These are phyloP conservation scores for Rhodofomes roseus DNA, from an alignment of 1,284 basidiomycete genomes.

Conservation along the genomic window DNA sequence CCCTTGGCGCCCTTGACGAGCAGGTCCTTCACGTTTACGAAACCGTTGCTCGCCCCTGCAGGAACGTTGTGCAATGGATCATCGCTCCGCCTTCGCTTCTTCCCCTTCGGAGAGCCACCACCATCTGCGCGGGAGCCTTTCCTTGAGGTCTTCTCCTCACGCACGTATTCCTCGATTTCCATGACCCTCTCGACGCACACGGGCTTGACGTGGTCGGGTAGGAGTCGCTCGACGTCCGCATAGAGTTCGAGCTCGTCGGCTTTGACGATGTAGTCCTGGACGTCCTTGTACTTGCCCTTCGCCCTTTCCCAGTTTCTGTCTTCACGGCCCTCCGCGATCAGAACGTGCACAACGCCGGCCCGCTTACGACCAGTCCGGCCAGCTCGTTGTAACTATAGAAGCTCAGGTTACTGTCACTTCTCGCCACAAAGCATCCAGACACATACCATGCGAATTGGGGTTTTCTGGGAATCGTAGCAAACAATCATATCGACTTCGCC, in stretches of 20 bases:
- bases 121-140: slow-evolving; percentile 25
- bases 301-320: slow-evolving; percentile 92
- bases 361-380: slow-evolving; percentile 95
- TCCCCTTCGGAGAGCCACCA: slow-evolving; percentile 29
- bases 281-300: slow-evolving; percentile 82
- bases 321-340: slow-evolving; percentile 91
- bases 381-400: slow-evolving; percentile 83
- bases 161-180: slow-evolving; percentile 71
- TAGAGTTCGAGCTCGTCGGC: slow-evolving; percentile 90
- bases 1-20: slow-evolving; percentile 47
- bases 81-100: slow-evolving; percentile 70
- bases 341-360: slow-evolving; percentile 85
- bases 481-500: slow-evolving; percentile 98
- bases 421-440: not conserved
- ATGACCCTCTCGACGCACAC: slow-evolving; percentile 79
- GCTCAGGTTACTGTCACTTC: not conserved
- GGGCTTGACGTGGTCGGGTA: slow-evolving; percentile 79
- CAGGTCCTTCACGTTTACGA: slow-evolving; percentile 60
- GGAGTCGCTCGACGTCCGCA: slow-evolving; percentile 83
- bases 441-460: slow-evolving; percentile 91
- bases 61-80: slow-evolving; percentile 66
- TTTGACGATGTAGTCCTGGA: slow-evolving; percentile 86
- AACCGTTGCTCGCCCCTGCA: slow-evolving; percentile 54
- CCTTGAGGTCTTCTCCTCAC: slow-evolving; percentile 40
- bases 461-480: slow-evolving; percentile 96